Percentiles rank a stretch among this genome's conserved stretches.
Evolutionary conservation across 805 yeast genomes (phyloP).

Genomic region (Metschnikowia peoriensis): DNA sequence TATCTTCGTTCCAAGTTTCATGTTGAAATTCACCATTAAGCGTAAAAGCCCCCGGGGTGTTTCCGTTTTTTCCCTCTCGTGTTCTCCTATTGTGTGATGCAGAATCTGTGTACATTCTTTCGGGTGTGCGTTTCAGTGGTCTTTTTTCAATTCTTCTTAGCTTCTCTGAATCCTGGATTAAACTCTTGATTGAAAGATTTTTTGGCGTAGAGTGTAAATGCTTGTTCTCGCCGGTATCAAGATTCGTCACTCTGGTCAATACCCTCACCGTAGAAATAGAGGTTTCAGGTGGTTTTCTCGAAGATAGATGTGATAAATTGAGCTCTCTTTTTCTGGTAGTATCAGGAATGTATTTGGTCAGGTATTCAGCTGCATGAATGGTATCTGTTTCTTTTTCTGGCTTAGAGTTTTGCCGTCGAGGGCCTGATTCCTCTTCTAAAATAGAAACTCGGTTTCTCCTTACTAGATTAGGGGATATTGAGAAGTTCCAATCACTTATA

Average conservation of each 20-base stretch:
- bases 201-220: neutral
- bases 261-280: slow-evolving; percentile 35
- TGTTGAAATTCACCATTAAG: neutral
- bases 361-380: too few relatives aligned
- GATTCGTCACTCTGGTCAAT: slow-evolving; percentile 22
- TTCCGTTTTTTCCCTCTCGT: neutral
- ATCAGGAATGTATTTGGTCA: too few relatives aligned
- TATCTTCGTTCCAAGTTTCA: neutral
- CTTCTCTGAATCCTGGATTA: neutral
- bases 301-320: neutral
- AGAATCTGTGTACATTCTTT: neutral
- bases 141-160: neutral
- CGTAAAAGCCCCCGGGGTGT: neutral
- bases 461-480: too few relatives aligned
- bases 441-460: too few relatives aligned
- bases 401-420: too few relatives aligned
- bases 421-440: too few relatives aligned
- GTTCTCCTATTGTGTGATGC: neutral
- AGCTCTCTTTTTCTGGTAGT: too few relatives aligned
- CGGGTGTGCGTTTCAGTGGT: neutral
- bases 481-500: too few relatives aligned
- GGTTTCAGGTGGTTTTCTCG: slow-evolving; percentile 31
- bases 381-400: too few relatives aligned
- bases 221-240: slow-evolving; percentile 18
- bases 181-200: neutral